phyloP scores from a whole-genome alignment of 345 rosid species.

The Linum trigynum region DNA sequence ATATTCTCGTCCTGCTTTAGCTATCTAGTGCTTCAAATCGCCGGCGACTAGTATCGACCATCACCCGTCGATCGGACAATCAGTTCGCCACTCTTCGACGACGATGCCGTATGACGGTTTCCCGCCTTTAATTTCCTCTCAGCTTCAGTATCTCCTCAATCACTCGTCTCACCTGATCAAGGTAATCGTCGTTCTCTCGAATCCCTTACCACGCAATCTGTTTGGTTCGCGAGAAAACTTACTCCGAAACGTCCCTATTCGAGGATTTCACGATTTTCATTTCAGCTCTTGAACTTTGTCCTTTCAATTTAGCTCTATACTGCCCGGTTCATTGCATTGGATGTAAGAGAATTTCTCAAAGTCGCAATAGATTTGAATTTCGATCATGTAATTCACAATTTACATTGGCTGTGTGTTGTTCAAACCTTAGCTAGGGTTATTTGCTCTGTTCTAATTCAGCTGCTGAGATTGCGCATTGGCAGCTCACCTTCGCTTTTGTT shows the following conservation, averaged over 20 bases:
- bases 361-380: background rate
- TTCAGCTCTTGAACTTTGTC: background rate
- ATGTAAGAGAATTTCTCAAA: background rate
- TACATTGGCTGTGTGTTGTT: background rate
- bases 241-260: background rate
- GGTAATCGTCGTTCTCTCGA: conserved; percentile 26
- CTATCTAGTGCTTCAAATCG: background rate
- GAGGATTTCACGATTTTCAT: background rate
- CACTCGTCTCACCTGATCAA: conserved; percentile 50
- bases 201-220: background rate
- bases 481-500: background rate
- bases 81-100: background rate
- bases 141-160: conserved; percentile 68
- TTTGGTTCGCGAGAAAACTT: background rate
- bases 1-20: background rate
- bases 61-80: background rate
- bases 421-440: conserved; percentile 9
- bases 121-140: conserved; percentile 70
- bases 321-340: background rate
- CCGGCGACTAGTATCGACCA: background rate
- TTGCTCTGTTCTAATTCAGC: background rate
- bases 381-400: background rate
- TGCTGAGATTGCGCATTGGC: background rate
- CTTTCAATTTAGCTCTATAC: background rate
- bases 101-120: conserved; percentile 55